Evolutionary conservation across 2,329 filamentous ascomycete genomes (phyloP), one percentile per base, ranked within the genome.

Genomic region (Fusarium hainanense): DNA sequence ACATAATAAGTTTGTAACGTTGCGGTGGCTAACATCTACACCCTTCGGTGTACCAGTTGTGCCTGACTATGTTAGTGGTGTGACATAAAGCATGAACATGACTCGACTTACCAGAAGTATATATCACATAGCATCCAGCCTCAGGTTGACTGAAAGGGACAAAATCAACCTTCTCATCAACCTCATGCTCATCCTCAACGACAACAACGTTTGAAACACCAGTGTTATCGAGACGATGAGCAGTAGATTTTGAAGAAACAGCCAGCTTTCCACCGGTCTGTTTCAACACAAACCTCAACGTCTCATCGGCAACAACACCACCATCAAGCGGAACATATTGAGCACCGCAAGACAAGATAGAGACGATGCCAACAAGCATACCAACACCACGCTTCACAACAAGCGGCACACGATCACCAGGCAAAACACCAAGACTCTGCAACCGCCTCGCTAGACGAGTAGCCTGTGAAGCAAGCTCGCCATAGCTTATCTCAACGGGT

Each of bases 301-400:
- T 83, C 32, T 79, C 79, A 44, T 85, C 83, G 1, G 85, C 79
- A 13, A 85, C 83, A 20, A 87, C 81, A 11, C 84, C 84, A 18
- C 87, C 87, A 64, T 89, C 87, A 1, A 89, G 80, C 4, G 87
- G 87, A 7, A 89, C 83, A 70, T 89, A 89, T 63, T 89, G 86
- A 21, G 84, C 87, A 14, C 87, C 86, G 44, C 84, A 83, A 43
- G 85, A 85, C 21, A 89, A 74, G 14, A 88, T 78, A 2, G 85
- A 86, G 40, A 88, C 76, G 46, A 89, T 87, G 23, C 84, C 86
- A 44, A 87, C 81, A 5, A 88, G 77, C 85, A 89, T 87, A 67
- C 87, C 85, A 57, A 87, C 77, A 37, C 85, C 84, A 20, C 87
- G 80, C 60, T 84, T 85, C 49, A 85, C 83, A 27, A 89, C 83